Evolutionary conservation across 2,329 filamentous ascomycete species (phyloP).

Genomic region (Talaromyces sp.): DNA sequence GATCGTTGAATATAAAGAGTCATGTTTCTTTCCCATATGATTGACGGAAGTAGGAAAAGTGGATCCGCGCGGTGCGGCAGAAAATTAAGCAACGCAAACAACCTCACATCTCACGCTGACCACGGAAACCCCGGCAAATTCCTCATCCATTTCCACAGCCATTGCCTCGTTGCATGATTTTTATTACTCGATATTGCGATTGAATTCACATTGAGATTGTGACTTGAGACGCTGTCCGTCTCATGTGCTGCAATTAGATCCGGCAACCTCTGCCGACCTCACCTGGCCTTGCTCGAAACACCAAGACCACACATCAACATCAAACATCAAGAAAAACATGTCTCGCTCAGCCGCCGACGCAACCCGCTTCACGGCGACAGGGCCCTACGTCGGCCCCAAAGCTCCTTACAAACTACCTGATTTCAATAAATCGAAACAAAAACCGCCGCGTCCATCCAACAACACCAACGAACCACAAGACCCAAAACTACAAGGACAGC

Average conservation of each 20-base stretch:
- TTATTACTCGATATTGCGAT: background rate
- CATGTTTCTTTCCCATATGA: too few species aligned
- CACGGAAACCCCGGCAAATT: background rate
- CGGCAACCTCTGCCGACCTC: background rate
- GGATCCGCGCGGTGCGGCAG: background rate
- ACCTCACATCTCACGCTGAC: background rate
- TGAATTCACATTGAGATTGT: too few species aligned
- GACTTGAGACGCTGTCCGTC: too few species aligned
- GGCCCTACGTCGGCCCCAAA: constrained; percentile 45
- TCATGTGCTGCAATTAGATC: background rate
- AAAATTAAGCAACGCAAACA: background rate
- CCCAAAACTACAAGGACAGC: background rate
- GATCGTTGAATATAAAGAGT: background rate
- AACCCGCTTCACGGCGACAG: constrained; percentile 49
- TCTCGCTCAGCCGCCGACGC: constrained; percentile 46
- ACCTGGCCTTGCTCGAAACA: background rate
- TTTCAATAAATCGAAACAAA: background rate
- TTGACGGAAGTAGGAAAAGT: background rate
- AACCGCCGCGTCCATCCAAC: constrained; percentile 8
- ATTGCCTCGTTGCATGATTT: background rate
- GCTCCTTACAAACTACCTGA: constrained; percentile 30
- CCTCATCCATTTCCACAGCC: background rate
- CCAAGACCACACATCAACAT: background rate
- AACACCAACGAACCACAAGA: constrained; percentile 1
- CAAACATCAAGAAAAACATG: constrained; percentile 23